Evolutionary conservation across 805 yeast genomes (phyloP).

Genomic region (Barnettozyma sp.): DNA sequence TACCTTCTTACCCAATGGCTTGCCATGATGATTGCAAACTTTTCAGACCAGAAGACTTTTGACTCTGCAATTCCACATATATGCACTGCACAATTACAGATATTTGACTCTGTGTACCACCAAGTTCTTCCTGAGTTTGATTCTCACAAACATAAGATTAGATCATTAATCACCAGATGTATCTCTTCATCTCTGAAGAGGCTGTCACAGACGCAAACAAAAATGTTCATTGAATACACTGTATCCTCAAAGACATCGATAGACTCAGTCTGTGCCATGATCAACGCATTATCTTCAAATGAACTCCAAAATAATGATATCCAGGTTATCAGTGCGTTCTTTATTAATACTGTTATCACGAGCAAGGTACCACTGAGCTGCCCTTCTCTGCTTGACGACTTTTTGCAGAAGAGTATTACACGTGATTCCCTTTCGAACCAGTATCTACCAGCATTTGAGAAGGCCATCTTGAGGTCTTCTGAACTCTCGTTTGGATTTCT

Average conservation of each 20-base stretch:
- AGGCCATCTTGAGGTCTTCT: constrained; percentile 70
- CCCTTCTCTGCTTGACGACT: constrained; percentile 36
- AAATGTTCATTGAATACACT: constrained; percentile 12
- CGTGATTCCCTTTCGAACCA: constrained; percentile 31
- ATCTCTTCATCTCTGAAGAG: constrained; percentile 21
- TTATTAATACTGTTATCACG: constrained; percentile 37
- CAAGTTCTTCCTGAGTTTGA: constrained; percentile 21
- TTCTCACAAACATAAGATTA: constrained; percentile 35
- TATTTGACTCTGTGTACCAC: constrained; percentile 18
- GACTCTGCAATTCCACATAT: constrained; percentile 25
- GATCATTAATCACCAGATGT: constrained; percentile 29
- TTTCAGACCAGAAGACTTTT: constrained; percentile 24
- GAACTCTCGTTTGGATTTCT: constrained; percentile 60
- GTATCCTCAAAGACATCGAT: constrained; percentile 25
- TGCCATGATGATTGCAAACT: constrained; percentile 29
- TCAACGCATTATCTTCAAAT: constrained; percentile 30
- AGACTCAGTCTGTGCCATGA: constrained; percentile 30
- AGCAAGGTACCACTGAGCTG: constrained; percentile 37
- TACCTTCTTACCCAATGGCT: constrained; percentile 55
- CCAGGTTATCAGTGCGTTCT: constrained; percentile 21
- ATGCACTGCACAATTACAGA: constrained; percentile 31
- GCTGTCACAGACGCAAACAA: constrained; percentile 19
- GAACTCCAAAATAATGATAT: constrained; percentile 20
- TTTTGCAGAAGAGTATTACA: constrained; percentile 37
- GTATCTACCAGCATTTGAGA: constrained; percentile 60